Base-by-base conservation (phyloP, 2,329 filamentous ascomycete species). In the Moelleriella libera region DNA sequence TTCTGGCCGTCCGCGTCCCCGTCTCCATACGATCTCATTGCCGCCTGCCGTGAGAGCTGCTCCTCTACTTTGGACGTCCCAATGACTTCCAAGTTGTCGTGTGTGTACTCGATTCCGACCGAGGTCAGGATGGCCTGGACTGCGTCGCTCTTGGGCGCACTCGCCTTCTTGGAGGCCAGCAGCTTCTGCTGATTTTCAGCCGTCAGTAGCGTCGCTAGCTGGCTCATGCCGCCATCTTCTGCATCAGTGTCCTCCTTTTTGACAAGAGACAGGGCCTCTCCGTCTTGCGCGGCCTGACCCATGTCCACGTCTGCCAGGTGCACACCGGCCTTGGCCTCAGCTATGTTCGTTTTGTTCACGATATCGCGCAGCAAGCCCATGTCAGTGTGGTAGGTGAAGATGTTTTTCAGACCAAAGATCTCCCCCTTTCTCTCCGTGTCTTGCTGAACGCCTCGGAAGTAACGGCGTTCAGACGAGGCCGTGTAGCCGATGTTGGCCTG, bases 401-500 rank as follows among this genome's bases (percentile, higher is more conserved):
- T 74, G 54, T 98, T 98, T 28, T 75, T 67, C 2, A 97, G 72
- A 0, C 92, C 92, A 55, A 98, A 98, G 28, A 98, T 87, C 62
- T 98, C 92, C 12, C 92, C 92, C 55, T 90, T 90, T 53, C 89
- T 81, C 30, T 78, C 78, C 29, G 78, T 79, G 54, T 87, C 79
- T 51, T 94, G 83, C 64, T 96, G 90, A 0, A 97, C 87, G 41
- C 92, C 92, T 54, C 84, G 88, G 69, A 98, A 98, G 63, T 98
- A 98, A 2, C 92, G 80, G 4, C 92, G 81, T 63, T 98, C 92
- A 5, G 82, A 84, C 0, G 87, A 94, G 0, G 92, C 92, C 34
- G 83, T 94, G 64, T 98, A 97, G 1, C 87, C 92, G 49, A 98
- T 97, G 58, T 96, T 97, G 30, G 92, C 90, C 66, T 97, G 92